Conservation (phyloP, 495 filamentous ascomycete species). For the Talaromyces borbonicus region DNA sequence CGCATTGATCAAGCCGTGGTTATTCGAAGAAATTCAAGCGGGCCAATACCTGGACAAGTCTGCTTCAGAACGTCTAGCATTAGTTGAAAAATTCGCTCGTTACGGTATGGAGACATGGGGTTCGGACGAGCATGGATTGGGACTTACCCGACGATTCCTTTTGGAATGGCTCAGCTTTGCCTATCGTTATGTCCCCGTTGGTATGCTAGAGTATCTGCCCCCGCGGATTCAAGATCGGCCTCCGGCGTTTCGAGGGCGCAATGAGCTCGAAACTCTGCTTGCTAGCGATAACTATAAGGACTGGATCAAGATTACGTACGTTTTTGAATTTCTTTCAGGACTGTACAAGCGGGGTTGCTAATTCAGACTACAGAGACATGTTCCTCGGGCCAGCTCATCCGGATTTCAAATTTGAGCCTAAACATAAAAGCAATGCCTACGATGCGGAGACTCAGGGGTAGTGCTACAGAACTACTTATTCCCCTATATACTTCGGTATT, state of each 20-base stretch:
- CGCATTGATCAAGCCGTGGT: constrained; percentile 91
- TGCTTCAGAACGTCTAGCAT: constrained; percentile 71
- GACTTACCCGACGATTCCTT: constrained; percentile 79
- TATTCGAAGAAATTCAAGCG: constrained; percentile 89
- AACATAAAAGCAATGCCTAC: constrained; percentile 89
- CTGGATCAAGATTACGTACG: constrained; percentile 97
- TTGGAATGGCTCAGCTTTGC: constrained; percentile 93
- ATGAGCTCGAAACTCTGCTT: constrained; percentile 86
- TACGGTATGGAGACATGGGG: constrained; percentile 94
- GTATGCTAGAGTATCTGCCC: constrained; percentile 77
- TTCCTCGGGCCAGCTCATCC: constrained; percentile 86
- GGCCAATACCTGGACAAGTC: constrained; percentile 94
- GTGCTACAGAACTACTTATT: constrained; percentile 4
- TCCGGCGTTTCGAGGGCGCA: constrained; percentile 69
- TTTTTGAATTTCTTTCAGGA: constrained; percentile 7
- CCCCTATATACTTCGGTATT: constrained; percentile 5
- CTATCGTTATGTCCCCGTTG: constrained; percentile 81
- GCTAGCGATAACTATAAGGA: constrained; percentile 85
- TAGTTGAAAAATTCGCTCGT: constrained; percentile 76
- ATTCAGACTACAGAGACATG: constrained; percentile 64
- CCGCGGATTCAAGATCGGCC: constrained; percentile 80
- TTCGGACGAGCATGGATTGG: constrained; percentile 84
- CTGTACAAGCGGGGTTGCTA: constrained; percentile 8
- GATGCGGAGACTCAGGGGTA: constrained; percentile 54
- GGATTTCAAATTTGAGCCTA: constrained; percentile 92